A percentile compares a stretch with the other conserved stretches of the same genome.
Evolutionary conservation across 768 basidiomycete genomes (phyloP).

Genomic region (Tulasnella sp.): DNA sequence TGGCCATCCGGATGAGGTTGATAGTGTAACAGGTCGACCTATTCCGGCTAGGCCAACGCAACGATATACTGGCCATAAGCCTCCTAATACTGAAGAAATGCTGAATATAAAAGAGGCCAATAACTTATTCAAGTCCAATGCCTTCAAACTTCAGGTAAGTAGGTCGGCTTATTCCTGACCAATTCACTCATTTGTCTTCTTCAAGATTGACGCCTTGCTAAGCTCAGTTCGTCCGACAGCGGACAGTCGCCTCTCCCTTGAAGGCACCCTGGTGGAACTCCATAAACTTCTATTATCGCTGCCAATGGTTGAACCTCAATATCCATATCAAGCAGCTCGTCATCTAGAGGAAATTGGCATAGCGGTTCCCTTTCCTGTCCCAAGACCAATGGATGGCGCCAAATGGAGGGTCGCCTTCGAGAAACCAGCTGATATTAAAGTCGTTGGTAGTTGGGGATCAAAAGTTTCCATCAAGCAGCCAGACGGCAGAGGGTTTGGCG

Average conservation of each 20-base stretch:
- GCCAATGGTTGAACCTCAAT: constrained; percentile 41
- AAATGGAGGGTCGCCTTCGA: constrained; percentile 85
- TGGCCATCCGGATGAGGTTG: background rate
- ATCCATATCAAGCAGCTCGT: constrained; percentile 48
- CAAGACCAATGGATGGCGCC: constrained; percentile 59
- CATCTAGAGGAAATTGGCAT: constrained; percentile 27
- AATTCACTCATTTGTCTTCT: constrained; percentile 15
- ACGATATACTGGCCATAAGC: no score
- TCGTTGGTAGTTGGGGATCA: constrained; percentile 82
- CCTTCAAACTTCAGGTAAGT: constrained; percentile 72
- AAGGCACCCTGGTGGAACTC: constrained; percentile 52
- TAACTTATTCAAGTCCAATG: constrained; percentile 59
- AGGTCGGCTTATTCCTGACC: background rate
- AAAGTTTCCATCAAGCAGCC: constrained; percentile 59
- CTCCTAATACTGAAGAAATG: constrained; percentile 39
- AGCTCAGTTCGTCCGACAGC: constrained; percentile 61
- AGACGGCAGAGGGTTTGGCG: constrained; percentile 48
- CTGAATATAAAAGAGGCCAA: constrained; percentile 57
- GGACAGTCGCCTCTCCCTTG: constrained; percentile 41
- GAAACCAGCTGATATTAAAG: constrained; percentile 55
- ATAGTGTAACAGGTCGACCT: background rate
- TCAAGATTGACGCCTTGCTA: constrained; percentile 41
- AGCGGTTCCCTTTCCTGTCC: constrained; percentile 54
- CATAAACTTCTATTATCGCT: constrained; percentile 52
- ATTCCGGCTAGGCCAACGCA: background rate